Percentiles rank a stretch among this genome's conserved stretches.
Evolutionary conservation across 306 rosid species (phyloP).

Genomic region (Alnus rubra): DNA sequence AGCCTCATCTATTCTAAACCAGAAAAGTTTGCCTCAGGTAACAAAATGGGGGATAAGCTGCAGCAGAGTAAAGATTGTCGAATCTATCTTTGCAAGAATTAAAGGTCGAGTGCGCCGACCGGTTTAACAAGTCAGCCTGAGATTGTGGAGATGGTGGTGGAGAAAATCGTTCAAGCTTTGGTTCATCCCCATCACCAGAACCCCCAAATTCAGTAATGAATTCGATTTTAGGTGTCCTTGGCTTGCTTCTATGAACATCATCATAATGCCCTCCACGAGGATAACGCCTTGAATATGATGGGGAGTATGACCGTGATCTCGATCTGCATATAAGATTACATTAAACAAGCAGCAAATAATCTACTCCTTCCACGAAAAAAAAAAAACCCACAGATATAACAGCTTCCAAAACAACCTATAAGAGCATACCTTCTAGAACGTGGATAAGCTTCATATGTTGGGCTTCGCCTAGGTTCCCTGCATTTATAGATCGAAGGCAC

Average conservation of each 20-base stretch:
- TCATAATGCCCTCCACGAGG: constrained; percentile 68
- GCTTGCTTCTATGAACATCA: constrained; percentile 75
- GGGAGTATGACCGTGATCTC: constrained; percentile 79
- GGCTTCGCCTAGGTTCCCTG: constrained; percentile 93
- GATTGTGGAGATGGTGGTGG: constrained; percentile 89
- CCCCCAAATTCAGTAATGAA: constrained; percentile 95
- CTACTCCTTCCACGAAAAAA: not conserved
- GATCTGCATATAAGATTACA: constrained; percentile 43
- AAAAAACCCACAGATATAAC: constrained; percentile 6
- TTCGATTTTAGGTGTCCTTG: constrained; percentile 78
- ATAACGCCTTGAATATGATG: constrained; percentile 68
- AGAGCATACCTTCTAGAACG: constrained; percentile 75
- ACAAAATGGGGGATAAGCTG: constrained; percentile 75
- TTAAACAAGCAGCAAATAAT: not conserved
- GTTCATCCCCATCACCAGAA: constrained; percentile 60
- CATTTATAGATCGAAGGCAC: constrained; percentile 30
- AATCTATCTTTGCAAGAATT: constrained; percentile 93
- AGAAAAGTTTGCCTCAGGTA: constrained; percentile 70
- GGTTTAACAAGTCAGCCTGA: constrained; percentile 79
- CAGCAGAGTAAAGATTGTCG: constrained; percentile 95
- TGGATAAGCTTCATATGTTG: constrained; percentile 95
- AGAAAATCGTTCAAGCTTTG: constrained; percentile 75
- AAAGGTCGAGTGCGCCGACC: constrained; percentile 99
- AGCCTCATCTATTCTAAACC: constrained; percentile 78
- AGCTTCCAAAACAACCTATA: constrained; percentile 13